phyloP scores from a whole-genome alignment of 805 yeast genomes.

The Pichia insulana region DNA sequence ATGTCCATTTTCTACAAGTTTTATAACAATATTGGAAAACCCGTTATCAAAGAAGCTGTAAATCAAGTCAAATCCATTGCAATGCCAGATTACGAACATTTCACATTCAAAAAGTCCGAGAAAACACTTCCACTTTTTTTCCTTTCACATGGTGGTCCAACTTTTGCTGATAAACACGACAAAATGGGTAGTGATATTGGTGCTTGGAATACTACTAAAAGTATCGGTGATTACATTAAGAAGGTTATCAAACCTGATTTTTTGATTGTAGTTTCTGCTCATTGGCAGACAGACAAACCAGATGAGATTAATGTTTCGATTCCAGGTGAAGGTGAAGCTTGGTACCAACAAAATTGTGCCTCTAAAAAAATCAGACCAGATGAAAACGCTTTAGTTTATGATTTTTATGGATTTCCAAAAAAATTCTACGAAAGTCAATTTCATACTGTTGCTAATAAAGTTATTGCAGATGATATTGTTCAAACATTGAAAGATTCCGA shows the following conservation, averaged over 20 bases:
- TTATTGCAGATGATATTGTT: slow-evolving; percentile 38
- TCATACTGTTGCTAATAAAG: slow-evolving; percentile 37
- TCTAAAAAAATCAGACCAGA: slow-evolving; percentile 16
- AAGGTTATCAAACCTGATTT: slow-evolving; percentile 51
- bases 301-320: slow-evolving; percentile 41
- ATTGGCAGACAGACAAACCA: slow-evolving; percentile 51
- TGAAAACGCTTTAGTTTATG: slow-evolving; percentile 58
- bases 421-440: slow-evolving; percentile 57
- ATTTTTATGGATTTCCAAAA: slow-evolving; percentile 65
- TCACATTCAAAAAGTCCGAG: slow-evolving; percentile 16
- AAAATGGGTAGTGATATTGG: slow-evolving; percentile 45
- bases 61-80: slow-evolving; percentile 9
- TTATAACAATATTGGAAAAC: slow-evolving; percentile 2
- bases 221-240: slow-evolving; percentile 45
- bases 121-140: slow-evolving; percentile 48
- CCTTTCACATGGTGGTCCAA: slow-evolving; percentile 80
- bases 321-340: slow-evolving; percentile 25
- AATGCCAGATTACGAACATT: slow-evolving; percentile 14
- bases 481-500: slow-evolving; percentile 34
- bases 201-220: slow-evolving; percentile 45
- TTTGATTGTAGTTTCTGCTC: slow-evolving; percentile 63
- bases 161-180: slow-evolving; percentile 52
- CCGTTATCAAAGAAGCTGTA: background rate
- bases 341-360: slow-evolving; percentile 12
- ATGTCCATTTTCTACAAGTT: slow-evolving; percentile 15